Evolutionary conservation across 2,329 filamentous ascomycete species (phyloP).

Genomic region (Leptographium wingfieldii): DNA sequence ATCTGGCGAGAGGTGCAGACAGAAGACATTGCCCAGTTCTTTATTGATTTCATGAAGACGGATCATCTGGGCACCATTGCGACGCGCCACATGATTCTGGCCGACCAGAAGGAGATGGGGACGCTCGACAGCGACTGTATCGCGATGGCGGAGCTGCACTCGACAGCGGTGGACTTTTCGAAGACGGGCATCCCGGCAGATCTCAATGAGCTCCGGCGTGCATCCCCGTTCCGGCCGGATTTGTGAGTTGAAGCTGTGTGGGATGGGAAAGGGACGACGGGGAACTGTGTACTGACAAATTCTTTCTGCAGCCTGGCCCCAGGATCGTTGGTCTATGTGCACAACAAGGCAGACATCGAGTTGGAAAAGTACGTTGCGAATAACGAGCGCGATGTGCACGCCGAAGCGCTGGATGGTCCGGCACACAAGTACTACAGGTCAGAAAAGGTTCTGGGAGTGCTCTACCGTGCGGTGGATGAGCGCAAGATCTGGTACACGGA

Average conservation of each 20-base stretch:
- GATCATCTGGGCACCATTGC: conserved; percentile 56
- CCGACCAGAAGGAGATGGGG: conserved; percentile 42
- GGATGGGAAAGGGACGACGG: neutral
- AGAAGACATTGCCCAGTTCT: conserved; percentile 66
- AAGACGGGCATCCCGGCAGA: conserved; percentile 56
- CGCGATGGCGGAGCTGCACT: conserved; percentile 50
- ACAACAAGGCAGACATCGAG: conserved; percentile 30
- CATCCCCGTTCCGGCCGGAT: conserved; percentile 33
- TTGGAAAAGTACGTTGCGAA: conserved; percentile 21
- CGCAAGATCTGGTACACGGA: conserved; percentile 46
- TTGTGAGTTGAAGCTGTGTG: conserved; percentile 30
- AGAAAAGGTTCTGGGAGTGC: conserved; percentile 51
- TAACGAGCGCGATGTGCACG: conserved; percentile 31
- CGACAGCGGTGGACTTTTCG: conserved; percentile 62
- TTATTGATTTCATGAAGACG: conserved; percentile 62
- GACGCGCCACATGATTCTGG: conserved; percentile 48
- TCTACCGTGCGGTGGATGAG: conserved; percentile 66
- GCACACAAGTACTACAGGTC: conserved; percentile 51
- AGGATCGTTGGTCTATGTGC: conserved; percentile 29
- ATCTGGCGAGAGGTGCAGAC: conserved; percentile 47
- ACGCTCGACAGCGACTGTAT: conserved; percentile 39
- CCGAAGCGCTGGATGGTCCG: conserved; percentile 31
- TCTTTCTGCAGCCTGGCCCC: conserved; percentile 27
- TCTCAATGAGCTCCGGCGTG: conserved; percentile 27
- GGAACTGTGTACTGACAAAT: neutral